Percentiles rank a stretch among this genome's conserved stretches.
These are phyloP conservation scores for Mycogone perniciosa DNA, from an alignment of 2,329 filamentous ascomycete species.

Conservation along the genomic window DNA sequence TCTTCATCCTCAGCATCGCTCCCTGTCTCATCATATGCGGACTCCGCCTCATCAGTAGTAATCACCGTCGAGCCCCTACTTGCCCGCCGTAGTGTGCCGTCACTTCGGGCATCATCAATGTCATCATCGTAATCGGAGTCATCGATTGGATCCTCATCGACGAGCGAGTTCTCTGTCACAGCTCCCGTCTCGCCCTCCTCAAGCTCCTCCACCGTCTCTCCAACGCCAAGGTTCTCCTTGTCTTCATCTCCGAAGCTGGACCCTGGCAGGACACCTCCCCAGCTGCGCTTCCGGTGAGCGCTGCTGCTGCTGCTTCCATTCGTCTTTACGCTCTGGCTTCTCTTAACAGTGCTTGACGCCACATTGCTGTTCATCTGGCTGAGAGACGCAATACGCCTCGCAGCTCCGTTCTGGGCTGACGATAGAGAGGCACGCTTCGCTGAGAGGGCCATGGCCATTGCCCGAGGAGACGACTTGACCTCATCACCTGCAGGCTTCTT, in stretches of 20 bases:
- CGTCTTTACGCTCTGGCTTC: conserved; percentile 71
- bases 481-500: conserved; percentile 33
- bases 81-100: conserved; percentile 44
- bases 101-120: conserved; percentile 33
- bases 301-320: conserved; percentile 35
- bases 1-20: conserved; percentile 13
- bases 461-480: conserved; percentile 37
- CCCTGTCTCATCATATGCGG: conserved; percentile 14
- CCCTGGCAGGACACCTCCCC: conserved; percentile 50
- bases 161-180: conserved; percentile 9
- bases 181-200: conserved; percentile 21
- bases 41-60: conserved; percentile 18
- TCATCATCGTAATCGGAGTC: conserved; percentile 16
- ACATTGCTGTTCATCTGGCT: conserved; percentile 81
- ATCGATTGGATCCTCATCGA: conserved; percentile 12
- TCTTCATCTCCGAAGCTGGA: conserved; percentile 46
- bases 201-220: conserved; percentile 58
- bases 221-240: conserved; percentile 58
- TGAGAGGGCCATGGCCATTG: conserved; percentile 39
- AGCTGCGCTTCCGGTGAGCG: conserved; percentile 60
- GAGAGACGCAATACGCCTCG: conserved; percentile 80
- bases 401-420: conserved; percentile 47
- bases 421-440: conserved; percentile 43
- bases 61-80: conserved; percentile 45
- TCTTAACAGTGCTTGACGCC: conserved; percentile 57